These are phyloP conservation scores for Asterionellopsis glacialis DNA, from an alignment of 108 stramenopile species.

Conservation along the genomic window DNA sequence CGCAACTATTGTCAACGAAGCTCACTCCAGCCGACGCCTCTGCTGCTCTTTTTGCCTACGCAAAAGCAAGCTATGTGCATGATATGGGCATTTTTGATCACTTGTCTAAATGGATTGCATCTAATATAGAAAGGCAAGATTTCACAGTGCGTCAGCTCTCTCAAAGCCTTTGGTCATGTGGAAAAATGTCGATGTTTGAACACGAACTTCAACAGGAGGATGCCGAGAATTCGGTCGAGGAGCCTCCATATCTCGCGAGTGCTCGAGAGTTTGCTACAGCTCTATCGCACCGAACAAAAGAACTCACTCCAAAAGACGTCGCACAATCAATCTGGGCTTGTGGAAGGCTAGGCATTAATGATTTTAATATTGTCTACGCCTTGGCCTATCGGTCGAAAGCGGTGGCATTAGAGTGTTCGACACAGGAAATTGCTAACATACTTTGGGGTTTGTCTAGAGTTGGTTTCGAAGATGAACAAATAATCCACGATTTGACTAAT, in stretches of 20 bases:
- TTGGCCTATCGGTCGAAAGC: constrained; percentile 23
- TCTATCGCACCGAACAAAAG: constrained; percentile 23
- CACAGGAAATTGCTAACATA: constrained; percentile 54
- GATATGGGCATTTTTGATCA: constrained; percentile 76
- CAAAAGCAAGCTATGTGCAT: constrained; percentile 48
- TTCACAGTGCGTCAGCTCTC: constrained; percentile 41
- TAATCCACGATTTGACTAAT: constrained; percentile 23
- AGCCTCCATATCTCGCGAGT: constrained; percentile 43
- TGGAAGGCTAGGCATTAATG: constrained; percentile 38
- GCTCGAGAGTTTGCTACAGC: constrained; percentile 23
- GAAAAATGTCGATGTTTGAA: constrained; percentile 50
- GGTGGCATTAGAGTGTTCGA: constrained; percentile 24
- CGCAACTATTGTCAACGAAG: constrained; percentile 39
- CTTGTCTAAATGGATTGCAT: constrained; percentile 32
- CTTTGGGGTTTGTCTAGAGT: constrained; percentile 60
- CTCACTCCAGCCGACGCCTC: constrained; percentile 48
- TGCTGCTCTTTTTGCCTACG: constrained; percentile 62
- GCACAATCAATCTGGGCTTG: constrained; percentile 63
- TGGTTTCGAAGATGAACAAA: constrained; percentile 21
- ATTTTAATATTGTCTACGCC: constrained; percentile 5
- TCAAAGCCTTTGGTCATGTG: constrained; percentile 70
- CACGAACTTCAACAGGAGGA: background rate
- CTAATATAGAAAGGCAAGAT: constrained; percentile 14
- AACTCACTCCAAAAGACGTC: constrained; percentile 53
- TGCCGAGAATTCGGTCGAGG: constrained; percentile 6